These are phyloP conservation scores for Paramecium tetraurelia DNA, from an alignment of 73 alveolate genomes.

Conservation along the genomic window DNA sequence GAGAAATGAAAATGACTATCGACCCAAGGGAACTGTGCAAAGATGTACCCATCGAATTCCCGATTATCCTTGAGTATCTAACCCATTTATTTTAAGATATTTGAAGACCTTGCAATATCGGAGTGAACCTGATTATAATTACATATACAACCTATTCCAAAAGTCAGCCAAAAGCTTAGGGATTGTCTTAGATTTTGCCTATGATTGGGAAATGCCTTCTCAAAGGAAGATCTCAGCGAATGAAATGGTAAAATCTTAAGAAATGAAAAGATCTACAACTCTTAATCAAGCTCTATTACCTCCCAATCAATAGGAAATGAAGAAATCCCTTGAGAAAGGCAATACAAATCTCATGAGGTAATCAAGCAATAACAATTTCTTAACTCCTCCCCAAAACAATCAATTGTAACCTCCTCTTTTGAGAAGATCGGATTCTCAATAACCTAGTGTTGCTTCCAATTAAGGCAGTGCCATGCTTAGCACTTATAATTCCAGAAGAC, in stretches of 20 bases:
- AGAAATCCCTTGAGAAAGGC: not conserved
- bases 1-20: slow-evolving; percentile 51
- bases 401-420: not conserved
- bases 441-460: not conserved
- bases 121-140: slow-evolving; percentile 27
- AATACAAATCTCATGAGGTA: not conserved
- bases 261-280: not conserved
- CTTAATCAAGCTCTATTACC: not conserved
- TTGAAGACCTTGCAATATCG: not conserved
- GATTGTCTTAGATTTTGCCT: not conserved
- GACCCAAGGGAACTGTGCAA: slow-evolving; percentile 52
- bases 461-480: slow-evolving; percentile 8
- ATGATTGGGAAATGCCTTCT: slow-evolving; percentile 37
- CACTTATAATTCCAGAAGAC: slow-evolving; percentile 36
- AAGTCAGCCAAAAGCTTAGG: not conserved
- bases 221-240: not conserved
- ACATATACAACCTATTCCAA: not conserved
- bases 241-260: not conserved
- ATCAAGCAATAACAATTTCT: not conserved
- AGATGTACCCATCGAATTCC: slow-evolving; percentile 53
- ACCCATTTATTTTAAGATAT: not conserved
- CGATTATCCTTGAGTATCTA: slow-evolving; percentile 5
- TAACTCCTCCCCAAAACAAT: not conserved
- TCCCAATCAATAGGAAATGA: not conserved
- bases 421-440: not conserved